Base-by-base conservation (phyloP, 2,329 filamentous ascomycete species). In the Nigrospora oryzae region DNA sequence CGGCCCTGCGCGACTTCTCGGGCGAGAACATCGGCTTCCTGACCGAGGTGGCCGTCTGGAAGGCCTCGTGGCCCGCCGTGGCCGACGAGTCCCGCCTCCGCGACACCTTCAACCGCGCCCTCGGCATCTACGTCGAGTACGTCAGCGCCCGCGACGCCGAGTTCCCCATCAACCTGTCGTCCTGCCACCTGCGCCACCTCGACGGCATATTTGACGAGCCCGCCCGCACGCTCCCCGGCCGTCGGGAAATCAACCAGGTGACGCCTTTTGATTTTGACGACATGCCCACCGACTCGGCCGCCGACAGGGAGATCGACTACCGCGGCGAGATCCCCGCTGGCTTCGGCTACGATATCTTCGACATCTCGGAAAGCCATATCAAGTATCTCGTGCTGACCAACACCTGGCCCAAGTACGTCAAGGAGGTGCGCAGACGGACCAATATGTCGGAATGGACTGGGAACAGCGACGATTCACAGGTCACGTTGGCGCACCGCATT, bases 1-100 rank as follows among this genome's bases (percentile, higher is more conserved):
- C 83, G 0, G 81, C 81, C 0, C 67, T 77, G 1, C 71, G 74
- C 33, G 83, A 86, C 52, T 85, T 86, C 56, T 84, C 81, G 0
- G 82, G 81, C 13, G 83, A 86, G 58, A 86, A 86, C 56, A 81
- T 86, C 51, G 74, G 81, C 39, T 86, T 86, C 58, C 62, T 86
- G 5, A 75, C 71, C 10, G 66, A 69, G 36, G 73, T 84, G 10
- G 65, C 70, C 3, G 68, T 73, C 46, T 84, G 78, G 76, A 80
- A 76, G 56, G 53, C 56, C 3, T 61, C 59, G 1, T 58, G 63
- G 38, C 60, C 63, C 0, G 35, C 36, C 1, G 34, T 51, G 2
- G 40, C 53, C 1, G 15, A 48, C n/a, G 51, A 55, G 43, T 55
- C 52, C 32, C 50, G 48, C 37, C 33, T 64, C 6, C 73, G 73